Evolutionary conservation across 164 flowering plant species (phyloP), one percentile per base, ranked within the genome.

Genomic region (Vitis amurensis): DNA sequence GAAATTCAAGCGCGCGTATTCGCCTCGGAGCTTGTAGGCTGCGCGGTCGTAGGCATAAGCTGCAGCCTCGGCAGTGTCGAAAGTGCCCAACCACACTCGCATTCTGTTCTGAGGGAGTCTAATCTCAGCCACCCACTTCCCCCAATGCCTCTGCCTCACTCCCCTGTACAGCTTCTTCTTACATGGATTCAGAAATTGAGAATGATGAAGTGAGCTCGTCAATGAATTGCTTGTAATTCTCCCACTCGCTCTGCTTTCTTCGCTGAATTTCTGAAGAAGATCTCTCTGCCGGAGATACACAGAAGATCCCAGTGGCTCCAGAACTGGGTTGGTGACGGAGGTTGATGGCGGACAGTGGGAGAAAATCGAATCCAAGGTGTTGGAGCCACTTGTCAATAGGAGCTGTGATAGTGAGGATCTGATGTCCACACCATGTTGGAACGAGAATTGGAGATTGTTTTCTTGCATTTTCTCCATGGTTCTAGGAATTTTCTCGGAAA

Each of bases 101-200:
- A 83, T 85, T 68, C 98, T 79, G 75, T 89, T 95, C 74, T 93
- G 97, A 0, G 99, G 98, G 2, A 95, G 91, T 53, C 99, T 81
- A 10, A 95, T 95, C 73, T 95, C 98, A 6, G 99, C 99, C 14
- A 95, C 99, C 99, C 99, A 95, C 78, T 95, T 95, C 0, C 99
- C 99, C 99, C 98, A 93, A 50, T 95, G 97, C 73, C 99, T 90
- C 86, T 95, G 98, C 75, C 99, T 83, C 74, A 95, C 99, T 50
- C 99, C 99, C 62, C 99, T 86, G 84, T 95, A 95, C 9, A 87
- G 80, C 86, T 92, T 95, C 83, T 87, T 91, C 82, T 77, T 80
- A 16, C 4, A 11, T 8, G 78, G 76, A 14, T 61, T 76, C 72
- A 65, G 31, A 6, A 59, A 71, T 16, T 15, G 17, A 19, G 73